A percentile compares a stretch with the other conserved stretches of the same genome.
These are phyloP conservation scores for Sanghuangporus baumii DNA, from an alignment of 1,284 basidiomycete genomes.

Conservation along the genomic window DNA sequence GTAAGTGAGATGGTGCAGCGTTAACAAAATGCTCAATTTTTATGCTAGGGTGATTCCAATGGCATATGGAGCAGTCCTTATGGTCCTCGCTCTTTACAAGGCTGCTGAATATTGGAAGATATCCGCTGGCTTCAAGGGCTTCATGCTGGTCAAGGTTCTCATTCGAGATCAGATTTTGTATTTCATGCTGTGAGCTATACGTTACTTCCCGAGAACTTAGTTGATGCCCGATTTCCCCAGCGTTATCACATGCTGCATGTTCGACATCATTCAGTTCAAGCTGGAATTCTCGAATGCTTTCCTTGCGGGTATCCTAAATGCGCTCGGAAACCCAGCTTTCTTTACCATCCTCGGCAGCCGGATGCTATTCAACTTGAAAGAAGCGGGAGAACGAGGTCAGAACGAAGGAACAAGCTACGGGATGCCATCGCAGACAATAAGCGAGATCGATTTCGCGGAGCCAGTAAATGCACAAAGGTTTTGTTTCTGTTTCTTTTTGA, in stretches of 20 bases:
- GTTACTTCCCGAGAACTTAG: background rate
- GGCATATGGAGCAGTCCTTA: background rate
- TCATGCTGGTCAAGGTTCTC: background rate
- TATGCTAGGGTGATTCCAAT: background rate
- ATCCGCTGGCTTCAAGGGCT: background rate
- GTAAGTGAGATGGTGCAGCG: background rate
- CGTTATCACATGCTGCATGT: background rate
- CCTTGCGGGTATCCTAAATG: background rate
- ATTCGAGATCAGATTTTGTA: constrained; percentile 1
- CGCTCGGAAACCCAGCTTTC: constrained; percentile 4
- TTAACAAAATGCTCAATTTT: background rate
- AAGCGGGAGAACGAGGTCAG: background rate
- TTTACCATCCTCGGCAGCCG: background rate
- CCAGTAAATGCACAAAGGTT: background rate
- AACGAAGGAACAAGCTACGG: background rate
- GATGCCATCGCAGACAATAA: background rate
- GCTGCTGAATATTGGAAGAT: background rate
- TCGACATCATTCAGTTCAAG: background rate
- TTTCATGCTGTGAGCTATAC: background rate
- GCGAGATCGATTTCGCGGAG: background rate
- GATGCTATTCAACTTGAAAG: background rate
- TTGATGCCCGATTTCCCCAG: background rate
- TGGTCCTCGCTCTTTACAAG: background rate
- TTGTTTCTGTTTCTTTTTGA: background rate
- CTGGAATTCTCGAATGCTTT: background rate